These are phyloP conservation scores for Phytophthora europaea DNA, from an alignment of 352 stramenopile genomes.

Conservation along the genomic window DNA sequence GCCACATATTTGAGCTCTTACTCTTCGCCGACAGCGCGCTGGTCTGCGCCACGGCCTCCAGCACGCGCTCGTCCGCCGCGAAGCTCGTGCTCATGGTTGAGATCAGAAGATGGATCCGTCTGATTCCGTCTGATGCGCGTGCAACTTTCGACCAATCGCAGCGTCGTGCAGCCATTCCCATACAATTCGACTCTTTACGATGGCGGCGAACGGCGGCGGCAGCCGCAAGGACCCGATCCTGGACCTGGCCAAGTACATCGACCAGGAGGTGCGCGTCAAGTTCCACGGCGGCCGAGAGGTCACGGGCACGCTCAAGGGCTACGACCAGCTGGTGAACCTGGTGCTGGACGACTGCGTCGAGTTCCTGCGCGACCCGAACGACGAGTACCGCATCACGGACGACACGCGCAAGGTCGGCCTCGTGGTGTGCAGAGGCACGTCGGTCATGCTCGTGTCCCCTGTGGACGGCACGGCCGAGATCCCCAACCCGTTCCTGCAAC, in stretches of 20 bases:
- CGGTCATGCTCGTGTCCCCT: conserved; percentile 93
- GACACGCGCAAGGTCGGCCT: conserved; percentile 94
- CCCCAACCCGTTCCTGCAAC: conserved; percentile 92
- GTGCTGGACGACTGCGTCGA: conserved; percentile 97
- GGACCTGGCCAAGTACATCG: conserved; percentile 96
- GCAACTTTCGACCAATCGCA: conserved; percentile 32
- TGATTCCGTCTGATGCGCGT: conserved; percentile 34
- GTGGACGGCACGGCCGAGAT: conserved; percentile 94
- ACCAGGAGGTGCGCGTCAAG: conserved; percentile 96
- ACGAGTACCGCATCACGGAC: conserved; percentile 91
- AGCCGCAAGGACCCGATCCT: conserved; percentile 90
- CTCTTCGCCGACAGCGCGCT: conserved; percentile 53
- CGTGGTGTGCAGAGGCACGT: conserved; percentile 94
- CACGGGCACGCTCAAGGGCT: conserved; percentile 94
- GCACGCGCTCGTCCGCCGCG: conserved; percentile 68
- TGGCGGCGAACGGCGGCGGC: conserved; percentile 68
- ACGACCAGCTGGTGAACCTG: conserved; percentile 98
- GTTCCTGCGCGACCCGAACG: conserved; percentile 94
- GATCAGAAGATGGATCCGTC: conserved; percentile 20
- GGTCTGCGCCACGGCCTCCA: conserved; percentile 53
- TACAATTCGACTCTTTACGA: conserved; percentile 28
- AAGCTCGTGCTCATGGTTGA: conserved; percentile 55
- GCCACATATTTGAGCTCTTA: conserved; percentile 21
- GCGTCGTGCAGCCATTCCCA: conserved; percentile 8
- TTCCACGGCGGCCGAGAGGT: conserved; percentile 95